A percentile compares a stretch with the other conserved stretches of the same genome.
Evolutionary conservation across 257 asterid species (phyloP).

Genomic region (Solanum corneliomulleri): DNA sequence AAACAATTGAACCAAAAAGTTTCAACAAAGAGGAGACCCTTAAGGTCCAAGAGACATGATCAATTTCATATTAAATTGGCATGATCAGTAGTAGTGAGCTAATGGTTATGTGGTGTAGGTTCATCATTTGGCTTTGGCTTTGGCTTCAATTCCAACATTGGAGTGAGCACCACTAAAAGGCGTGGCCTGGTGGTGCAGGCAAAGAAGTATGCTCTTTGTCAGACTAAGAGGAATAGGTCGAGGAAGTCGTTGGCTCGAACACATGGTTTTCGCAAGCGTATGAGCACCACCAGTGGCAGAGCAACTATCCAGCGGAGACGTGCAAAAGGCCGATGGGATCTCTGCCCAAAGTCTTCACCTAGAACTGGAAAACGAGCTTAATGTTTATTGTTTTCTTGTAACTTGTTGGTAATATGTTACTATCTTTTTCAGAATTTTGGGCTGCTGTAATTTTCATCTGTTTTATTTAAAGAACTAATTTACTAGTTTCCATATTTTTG

Average conservation of each 20-base stretch:
- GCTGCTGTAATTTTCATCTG: neutral
- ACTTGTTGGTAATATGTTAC: neutral
- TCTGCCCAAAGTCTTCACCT: slow-evolving; percentile 82
- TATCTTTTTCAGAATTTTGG: neutral
- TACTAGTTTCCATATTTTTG: neutral
- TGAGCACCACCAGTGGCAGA: slow-evolving; percentile 85
- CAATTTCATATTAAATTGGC: neutral
- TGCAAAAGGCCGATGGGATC: slow-evolving; percentile 74
- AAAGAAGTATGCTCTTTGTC: slow-evolving; percentile 50
- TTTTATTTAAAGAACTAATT: neutral
- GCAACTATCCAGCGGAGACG: slow-evolving; percentile 69
- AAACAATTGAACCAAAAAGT: neutral
- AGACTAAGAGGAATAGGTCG: slow-evolving; percentile 86
- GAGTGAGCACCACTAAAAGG: slow-evolving; percentile 20
- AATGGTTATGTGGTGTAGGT: neutral
- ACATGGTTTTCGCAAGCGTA: slow-evolving; percentile 87
- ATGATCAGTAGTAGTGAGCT: neutral
- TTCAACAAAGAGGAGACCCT: neutral
- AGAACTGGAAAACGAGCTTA: slow-evolving; percentile 64
- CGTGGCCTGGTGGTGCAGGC: slow-evolving; percentile 63
- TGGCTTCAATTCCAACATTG: slow-evolving; percentile 20
- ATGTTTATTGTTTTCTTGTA: neutral
- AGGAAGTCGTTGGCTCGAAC: slow-evolving; percentile 89
- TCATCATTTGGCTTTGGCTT: slow-evolving; percentile 23
- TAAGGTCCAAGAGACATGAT: neutral